Evolutionary conservation across 2,329 filamentous ascomycete genomes (phyloP), one percentile per base, ranked within the genome.

Genomic region (Penicillium frequentans): DNA sequence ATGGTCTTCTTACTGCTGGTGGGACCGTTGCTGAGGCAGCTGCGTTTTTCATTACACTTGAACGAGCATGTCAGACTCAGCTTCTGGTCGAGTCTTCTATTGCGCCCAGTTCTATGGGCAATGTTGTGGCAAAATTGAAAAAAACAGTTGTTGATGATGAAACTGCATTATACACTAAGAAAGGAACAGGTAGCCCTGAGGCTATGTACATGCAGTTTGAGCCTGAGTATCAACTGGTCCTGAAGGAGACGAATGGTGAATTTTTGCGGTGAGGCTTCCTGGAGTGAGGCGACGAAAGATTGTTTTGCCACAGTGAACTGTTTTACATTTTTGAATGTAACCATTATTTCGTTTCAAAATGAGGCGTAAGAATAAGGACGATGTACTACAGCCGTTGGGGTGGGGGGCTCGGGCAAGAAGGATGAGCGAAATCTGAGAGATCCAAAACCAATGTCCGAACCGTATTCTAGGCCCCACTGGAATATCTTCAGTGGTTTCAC

Each of bases 21-120:
- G 68, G 73, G 8, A 91, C 89, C 0, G 88, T 92, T 1, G 89
- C 90, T 63, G 89, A 92, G 72, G 89, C 89, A 1, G 86, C 85
- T 0, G 90, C 86, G 67, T 72, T 91, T 35, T 89, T 90, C 67
- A 86, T 84, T 0, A 74, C 88, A 39, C 79, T 91, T 68, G 89
- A 91, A 73, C 80, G 86, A 42, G 84, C 83, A 27, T 91, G 89
- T 68, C 81, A 86, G 51, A 82, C 89, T 19, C 89, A 91, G 75
- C 75, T 91, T 42, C 76, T 82, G 63, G 85, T 86, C 26, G 88
- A 92, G 72, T 86, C 87, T 0, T 86, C 88, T 0, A 29, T 44
- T 44, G 42, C 19, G 5, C 13, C 31, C 2, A 5, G 31, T 2
- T 33, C 31, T 7, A 1, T 33, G 35, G 16, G 35, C 19, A 19